Evolutionary conservation across 2,329 filamentous ascomycete genomes (phyloP), one percentile per base, ranked within the genome.

Genomic region (Monascus ruber): DNA sequence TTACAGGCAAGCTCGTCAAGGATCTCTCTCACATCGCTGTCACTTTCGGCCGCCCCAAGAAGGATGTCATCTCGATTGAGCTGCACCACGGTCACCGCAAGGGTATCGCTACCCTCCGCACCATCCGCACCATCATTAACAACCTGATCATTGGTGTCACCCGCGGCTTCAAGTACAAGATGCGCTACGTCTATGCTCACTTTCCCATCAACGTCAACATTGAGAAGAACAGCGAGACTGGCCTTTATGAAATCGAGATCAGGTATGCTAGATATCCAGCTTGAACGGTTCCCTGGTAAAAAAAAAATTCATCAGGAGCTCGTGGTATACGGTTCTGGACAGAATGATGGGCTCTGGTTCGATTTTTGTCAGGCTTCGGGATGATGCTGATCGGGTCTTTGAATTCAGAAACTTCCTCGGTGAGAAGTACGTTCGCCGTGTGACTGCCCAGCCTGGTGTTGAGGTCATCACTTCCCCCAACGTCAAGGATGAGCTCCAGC

Each of bases 171-270:
- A 93, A 93, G 77, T 98, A 98, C 84, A 98, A 98, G 85, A 96
- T 98, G 89, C 86, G 93, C 65, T 98, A 98, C 77, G 91, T 98
- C 72, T 98, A 98, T 71, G 91, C 91, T 69, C 91, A 98, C 83
- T 98, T 98, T 69, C 91, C 91, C 73, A 98, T 98, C 86, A 98
- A 98, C 80, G 89, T 98, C 76, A 96, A 95, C 79, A 72, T 98
- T 57, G 87, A 94, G 62, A 88, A 95, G 83, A 89, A 89, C 79
- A 68, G 70, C 64, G 91, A 96, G 75, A 91, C 85, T 50, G 88
- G 81, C 56, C 72, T 81, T 59, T 83, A 64, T 66, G 84, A 94
- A 72, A 85, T 98, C 65, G 91, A 98, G 82, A 96, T 98, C 77
- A 83, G 91, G 83, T 89, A 81, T 60, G 81, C 69, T 34, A 37